Evolutionary conservation across 2,329 filamentous ascomycete genomes (phyloP).

Genomic region (Pseudocercospora crystallina): DNA sequence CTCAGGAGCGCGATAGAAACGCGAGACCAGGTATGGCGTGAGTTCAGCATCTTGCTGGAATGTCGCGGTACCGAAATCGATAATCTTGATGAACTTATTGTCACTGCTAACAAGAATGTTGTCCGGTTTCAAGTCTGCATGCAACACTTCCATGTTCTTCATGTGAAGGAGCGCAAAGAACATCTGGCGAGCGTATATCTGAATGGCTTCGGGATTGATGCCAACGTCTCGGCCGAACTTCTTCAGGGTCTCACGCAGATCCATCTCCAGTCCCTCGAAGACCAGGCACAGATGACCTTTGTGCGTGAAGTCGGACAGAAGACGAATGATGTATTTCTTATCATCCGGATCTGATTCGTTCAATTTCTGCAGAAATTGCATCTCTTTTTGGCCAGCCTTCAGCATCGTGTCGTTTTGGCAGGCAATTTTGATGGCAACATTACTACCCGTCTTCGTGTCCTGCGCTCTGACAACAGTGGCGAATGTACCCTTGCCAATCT

Average conservation of each 20-base stretch:
- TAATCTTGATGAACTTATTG: constrained; percentile 85
- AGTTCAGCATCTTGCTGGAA: constrained; percentile 88
- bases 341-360: constrained; percentile 82
- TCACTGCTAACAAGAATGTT: constrained; percentile 89
- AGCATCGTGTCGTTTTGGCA: constrained; percentile 74
- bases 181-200: constrained; percentile 89
- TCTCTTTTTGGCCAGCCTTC: constrained; percentile 91
- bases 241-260: constrained; percentile 88
- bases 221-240: constrained; percentile 95
- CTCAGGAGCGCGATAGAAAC: constrained; percentile 96
- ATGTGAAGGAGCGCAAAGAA: constrained; percentile 86
- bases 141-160: constrained; percentile 88
- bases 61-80: constrained; percentile 94
- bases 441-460: constrained; percentile 66
- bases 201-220: constrained; percentile 83
- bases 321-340: constrained; percentile 86
- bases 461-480: constrained; percentile 89
- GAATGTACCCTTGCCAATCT: constrained; percentile 91
- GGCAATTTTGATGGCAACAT: constrained; percentile 98
- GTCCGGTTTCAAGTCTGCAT: constrained; percentile 96
- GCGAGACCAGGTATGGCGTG: constrained; percentile 91
- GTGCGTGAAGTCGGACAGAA: constrained; percentile 86
- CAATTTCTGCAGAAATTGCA: constrained; percentile 86
- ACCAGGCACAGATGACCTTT: constrained; percentile 95
- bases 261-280: constrained; percentile 91